Conservation (phyloP, 352 stramenopile genomes). For the Phytopythium cucurbitacearum region DNA sequence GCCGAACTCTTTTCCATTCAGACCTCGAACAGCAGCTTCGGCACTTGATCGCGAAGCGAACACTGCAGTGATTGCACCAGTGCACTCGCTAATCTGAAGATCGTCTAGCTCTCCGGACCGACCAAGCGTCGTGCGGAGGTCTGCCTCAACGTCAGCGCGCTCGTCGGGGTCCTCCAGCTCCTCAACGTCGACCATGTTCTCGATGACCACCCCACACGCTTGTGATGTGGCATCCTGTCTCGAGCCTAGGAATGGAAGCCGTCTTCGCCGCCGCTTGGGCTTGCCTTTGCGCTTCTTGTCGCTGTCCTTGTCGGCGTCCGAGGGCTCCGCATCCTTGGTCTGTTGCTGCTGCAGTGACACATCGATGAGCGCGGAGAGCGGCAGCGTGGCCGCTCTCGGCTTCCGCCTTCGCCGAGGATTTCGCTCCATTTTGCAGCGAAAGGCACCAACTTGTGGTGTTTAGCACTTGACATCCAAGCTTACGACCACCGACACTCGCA, state of each 20-base stretch:
- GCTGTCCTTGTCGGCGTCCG: no score
- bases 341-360: constrained; percentile 4
- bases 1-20: constrained; percentile 18
- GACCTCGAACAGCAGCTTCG: constrained; percentile 3
- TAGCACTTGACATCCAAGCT: background rate
- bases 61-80: constrained; percentile 2
- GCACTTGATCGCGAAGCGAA: constrained; percentile 7
- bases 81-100: background rate
- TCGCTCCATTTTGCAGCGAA: background rate
- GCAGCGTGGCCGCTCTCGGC: constrained; percentile 1
- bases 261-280: background rate
- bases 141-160: constrained; percentile 14
- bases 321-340: background rate
- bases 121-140: constrained; percentile 9
- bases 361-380: constrained; percentile 1
- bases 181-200: constrained; percentile 6
- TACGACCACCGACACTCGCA: background rate
- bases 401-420: constrained; percentile 1
- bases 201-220: constrained; percentile 1
- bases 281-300: background rate
- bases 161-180: constrained; percentile 31
- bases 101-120: constrained; percentile 7
- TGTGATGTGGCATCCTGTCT: background rate
- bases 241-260: no score
- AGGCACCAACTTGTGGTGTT: no score